These are phyloP conservation scores for Tilletia setariae DNA, from an alignment of 1,284 basidiomycete species.

Conservation along the genomic window DNA sequence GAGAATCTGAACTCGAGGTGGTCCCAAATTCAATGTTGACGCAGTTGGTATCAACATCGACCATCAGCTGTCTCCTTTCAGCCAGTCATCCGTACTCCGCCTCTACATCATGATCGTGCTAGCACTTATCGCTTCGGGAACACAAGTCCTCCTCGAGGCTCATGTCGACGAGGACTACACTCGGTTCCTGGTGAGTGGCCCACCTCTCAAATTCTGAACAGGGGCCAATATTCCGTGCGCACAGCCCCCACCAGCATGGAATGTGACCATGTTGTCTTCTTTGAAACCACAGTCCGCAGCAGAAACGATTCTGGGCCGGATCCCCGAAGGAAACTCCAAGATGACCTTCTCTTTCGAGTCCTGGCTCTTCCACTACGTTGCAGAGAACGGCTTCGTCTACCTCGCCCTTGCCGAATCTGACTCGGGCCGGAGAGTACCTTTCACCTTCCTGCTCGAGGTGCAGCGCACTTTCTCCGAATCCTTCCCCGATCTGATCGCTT, in stretches of 20 bases:
- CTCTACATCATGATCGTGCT: conserved; percentile 42
- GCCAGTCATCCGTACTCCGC: background rate
- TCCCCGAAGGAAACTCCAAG: conserved; percentile 88
- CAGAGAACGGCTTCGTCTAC: conserved; percentile 64
- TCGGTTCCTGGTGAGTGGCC: conserved; percentile 37
- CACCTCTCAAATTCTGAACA: background rate
- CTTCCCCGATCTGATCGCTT: background rate
- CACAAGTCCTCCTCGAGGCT: conserved; percentile 38
- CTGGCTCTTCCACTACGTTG: conserved; percentile 92
- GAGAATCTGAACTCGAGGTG: no score
- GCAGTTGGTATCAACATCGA: background rate
- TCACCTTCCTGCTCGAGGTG: conserved; percentile 83
- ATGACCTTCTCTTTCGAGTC: conserved; percentile 68
- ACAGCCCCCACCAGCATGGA: background rate
- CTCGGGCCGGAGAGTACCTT: conserved; percentile 74
- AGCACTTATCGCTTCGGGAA: conserved; percentile 43
- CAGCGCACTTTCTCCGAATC: conserved; percentile 64
- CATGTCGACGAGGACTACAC: conserved; percentile 36
- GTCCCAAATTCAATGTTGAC: background rate
- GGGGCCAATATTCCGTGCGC: background rate
- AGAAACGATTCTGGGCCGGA: conserved; percentile 87
- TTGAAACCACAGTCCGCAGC: conserved; percentile 62
- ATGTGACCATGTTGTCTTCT: background rate
- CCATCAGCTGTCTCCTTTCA: background rate
- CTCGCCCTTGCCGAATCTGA: conserved; percentile 86